Evolutionary conservation across 495 filamentous ascomycete genomes (phyloP), one percentile per base, ranked within the genome.

Genomic region (Podospora sp.): DNA sequence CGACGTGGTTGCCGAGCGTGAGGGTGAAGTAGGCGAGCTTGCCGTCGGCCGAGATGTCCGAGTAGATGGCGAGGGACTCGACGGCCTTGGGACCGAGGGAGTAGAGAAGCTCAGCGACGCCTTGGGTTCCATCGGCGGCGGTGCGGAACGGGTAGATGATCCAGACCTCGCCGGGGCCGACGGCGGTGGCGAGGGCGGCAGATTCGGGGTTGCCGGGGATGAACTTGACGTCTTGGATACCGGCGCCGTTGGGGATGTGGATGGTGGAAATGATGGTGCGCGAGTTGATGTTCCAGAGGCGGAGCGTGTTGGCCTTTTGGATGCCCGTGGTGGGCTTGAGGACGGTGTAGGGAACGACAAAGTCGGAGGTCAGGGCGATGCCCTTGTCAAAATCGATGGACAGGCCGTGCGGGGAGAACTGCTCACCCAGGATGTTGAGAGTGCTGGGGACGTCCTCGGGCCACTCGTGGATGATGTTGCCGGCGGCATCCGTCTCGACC

Each of bases 191-290:
- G 22, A 89, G 77, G 27, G 86, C 86, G 25, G 86, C 86, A 22
- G 77, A 76, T 64, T 89, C 86, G 2, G 76, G 65, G 77, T 89
- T 87, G 9, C 85, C 84, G 3, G 86, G 87, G 69, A 88, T 89
- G 76, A 87, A 87, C 72, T 88, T 88, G 73, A 88, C 85, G 69
- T 89, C 86, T 76, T 89, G 85, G 65, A 88, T 88, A 55, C 86
- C 86, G 49, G 81, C 80, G 16, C 86, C 85, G 62, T 85, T 72
- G 24, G 87, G 86, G 68, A 89, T 88, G 29, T 83, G 86, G 69
- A 89, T 85, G 22, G 86, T 89, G 71, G 77, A 86, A 57, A 88
- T 75, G 69, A 88, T 88, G 46, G 78, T 82, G 49, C 81, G 78
- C 4, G 73, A 71, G 16, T 78, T 71, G 33, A 88, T 74, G 63